Base-by-base conservation (phyloP, 1,139 yeast genomes). In the Protomyces gravidus region DNA sequence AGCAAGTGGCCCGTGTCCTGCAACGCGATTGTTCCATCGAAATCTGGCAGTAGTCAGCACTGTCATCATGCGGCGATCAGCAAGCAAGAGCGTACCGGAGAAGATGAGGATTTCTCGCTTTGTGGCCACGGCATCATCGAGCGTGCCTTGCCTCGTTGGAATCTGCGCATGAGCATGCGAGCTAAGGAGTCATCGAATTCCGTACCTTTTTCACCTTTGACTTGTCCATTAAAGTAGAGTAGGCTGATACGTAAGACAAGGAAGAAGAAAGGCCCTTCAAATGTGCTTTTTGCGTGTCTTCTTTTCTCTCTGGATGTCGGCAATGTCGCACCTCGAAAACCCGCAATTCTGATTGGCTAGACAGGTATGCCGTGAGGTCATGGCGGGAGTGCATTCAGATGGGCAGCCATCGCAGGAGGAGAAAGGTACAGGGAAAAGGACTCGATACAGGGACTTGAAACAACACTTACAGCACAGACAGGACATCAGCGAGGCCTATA, bases 1-100 rank as follows among this genome's bases (percentile, higher is more conserved):
- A 75, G 69, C 32, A 75, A 71, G 62, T 75, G 79, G 58, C 79
- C 79, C 21, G 79, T 75, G 62, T 75, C 79, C 64, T 75, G 78
- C 59, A 73, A 68, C 65, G 75, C 74, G 59, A 75, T 75, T 46
- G 78, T 75, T 32, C 78, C 79, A 66, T 76, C 79, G 64, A 76
- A 76, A 66, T 75, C 78, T 63, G n/a, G n/a, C n/a, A n/a, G 63
- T 17, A 7, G 11, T 45, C 5, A 36, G 15, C 33, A 6, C 39
- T 9, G 48, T 5, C 23, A 9, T 28, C 3, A 6, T 30, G 15
- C 39, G 9, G 30, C 21, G 15, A 11, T n/a, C n/a, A n/a, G n/a
- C 5, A 2, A 36, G 23, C 7, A 36, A 9, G 50, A 25, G 57
- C 63, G 21, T 60, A 65, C 66, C 67, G 7, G 73, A 70, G 62